A percentile compares a stretch with the other conserved stretches of the same genome.
These are phyloP conservation scores for Pleurotus citrinopileatus DNA, from an alignment of 768 basidiomycete genomes.

Conservation along the genomic window DNA sequence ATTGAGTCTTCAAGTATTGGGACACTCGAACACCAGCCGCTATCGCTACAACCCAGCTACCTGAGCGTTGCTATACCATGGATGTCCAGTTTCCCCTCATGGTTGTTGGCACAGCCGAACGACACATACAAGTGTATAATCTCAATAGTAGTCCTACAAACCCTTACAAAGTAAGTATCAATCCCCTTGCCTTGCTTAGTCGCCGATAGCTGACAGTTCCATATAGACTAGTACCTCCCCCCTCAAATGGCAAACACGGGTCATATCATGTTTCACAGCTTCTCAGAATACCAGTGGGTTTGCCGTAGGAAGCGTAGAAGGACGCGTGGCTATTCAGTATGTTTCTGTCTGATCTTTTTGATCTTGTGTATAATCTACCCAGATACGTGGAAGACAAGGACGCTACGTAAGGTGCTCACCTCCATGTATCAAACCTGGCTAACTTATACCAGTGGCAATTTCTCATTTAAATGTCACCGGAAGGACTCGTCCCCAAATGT, in stretches of 20 bases:
- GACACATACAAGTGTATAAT: slow-evolving; percentile 87
- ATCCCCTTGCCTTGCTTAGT: slow-evolving; percentile 3
- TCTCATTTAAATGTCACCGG: slow-evolving; percentile 84
- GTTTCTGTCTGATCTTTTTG: slow-evolving; percentile 25
- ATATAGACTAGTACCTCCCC: slow-evolving; percentile 78
- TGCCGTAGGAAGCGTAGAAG: slow-evolving; percentile 83
- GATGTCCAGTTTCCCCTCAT: slow-evolving; percentile 79
- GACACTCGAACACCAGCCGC: slow-evolving; percentile 75
- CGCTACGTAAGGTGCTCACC: slow-evolving; percentile 40
- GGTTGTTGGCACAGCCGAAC: slow-evolving; percentile 91
- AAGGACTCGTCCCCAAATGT: slow-evolving; percentile 51
- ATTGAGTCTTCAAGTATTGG: slow-evolving; percentile 69
- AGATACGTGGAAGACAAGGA: slow-evolving; percentile 90
- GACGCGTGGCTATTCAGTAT: slow-evolving; percentile 94
- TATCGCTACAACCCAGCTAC: slow-evolving; percentile 73
- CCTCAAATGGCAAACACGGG: slow-evolving; percentile 90
- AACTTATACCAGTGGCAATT: slow-evolving; percentile 53
- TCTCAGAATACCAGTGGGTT: slow-evolving; percentile 66
- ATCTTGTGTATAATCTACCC: slow-evolving; percentile 6
- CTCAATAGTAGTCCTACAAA: slow-evolving; percentile 77
- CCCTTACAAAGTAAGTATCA: slow-evolving; percentile 62
- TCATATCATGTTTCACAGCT: slow-evolving; percentile 80
- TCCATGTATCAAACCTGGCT: background rate
- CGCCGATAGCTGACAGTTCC: background rate
- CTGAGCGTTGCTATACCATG: slow-evolving; percentile 87